Evolutionary conservation across 192 early-diverging fungal species (phyloP).

Genomic region (Phycomyces nitens): DNA sequence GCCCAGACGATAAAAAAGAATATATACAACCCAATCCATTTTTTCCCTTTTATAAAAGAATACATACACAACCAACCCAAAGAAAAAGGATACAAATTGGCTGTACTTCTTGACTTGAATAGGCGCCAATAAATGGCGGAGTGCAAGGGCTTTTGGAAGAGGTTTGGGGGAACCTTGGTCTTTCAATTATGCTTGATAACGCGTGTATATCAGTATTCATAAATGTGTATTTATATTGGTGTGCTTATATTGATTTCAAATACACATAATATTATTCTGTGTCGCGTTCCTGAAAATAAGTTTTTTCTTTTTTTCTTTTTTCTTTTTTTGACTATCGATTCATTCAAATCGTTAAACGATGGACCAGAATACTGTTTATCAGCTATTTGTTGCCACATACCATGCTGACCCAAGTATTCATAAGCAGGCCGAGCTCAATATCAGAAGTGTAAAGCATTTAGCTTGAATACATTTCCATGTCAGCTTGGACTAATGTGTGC

Average conservation of each 20-base stretch:
- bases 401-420: slow-evolving; percentile 76
- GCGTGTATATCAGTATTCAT: no score
- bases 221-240: no score
- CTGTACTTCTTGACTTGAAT: no score
- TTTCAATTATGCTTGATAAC: no score
- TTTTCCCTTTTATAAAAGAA: not conserved
- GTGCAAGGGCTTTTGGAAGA: no score
- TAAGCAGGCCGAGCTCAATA: slow-evolving; percentile 77
- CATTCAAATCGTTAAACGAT: slow-evolving; percentile 28
- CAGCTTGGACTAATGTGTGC: not conserved
- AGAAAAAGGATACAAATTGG: no score
- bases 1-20: slow-evolving; percentile 48
- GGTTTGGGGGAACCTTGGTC: no score
- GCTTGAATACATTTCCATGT: not conserved
- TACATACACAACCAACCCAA: no score
- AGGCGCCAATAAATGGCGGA: no score
- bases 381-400: slow-evolving; percentile 73
- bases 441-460: slow-evolving; percentile 58
- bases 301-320: not conserved
- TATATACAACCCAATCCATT: not conserved
- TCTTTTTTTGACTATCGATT: not conserved
- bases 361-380: slow-evolving; percentile 58
- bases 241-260: no score
- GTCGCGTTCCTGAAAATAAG: not conserved
- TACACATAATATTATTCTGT: no score